Conservation (phyloP, 2,329 filamentous ascomycete genomes). For the Phyllosticta citrichinensis region DNA sequence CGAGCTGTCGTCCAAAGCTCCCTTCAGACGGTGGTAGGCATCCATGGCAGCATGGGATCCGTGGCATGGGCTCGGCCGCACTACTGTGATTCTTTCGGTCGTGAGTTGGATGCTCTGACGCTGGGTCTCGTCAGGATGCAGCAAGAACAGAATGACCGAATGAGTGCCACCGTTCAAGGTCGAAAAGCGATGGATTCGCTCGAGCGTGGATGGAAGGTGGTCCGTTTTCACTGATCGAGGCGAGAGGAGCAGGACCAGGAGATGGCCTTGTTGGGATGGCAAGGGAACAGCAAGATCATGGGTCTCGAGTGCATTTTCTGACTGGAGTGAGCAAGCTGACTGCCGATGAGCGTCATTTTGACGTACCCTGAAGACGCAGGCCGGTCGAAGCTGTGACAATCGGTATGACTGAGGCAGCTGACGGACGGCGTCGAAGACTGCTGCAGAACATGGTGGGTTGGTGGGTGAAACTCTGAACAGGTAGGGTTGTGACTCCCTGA, state of each 20-base stretch:
- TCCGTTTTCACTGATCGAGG: background rate
- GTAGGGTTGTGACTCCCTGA: background rate
- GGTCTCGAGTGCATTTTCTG: conserved; percentile 4
- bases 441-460: conserved; percentile 28
- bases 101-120: background rate
- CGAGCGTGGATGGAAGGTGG: background rate
- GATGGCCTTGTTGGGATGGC: background rate
- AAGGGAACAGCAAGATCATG: conserved; percentile 10
- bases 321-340: background rate
- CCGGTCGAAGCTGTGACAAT: conserved; percentile 18
- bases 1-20: background rate
- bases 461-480: no score
- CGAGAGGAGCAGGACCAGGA: conserved; percentile 8
- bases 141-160: conserved; percentile 1
- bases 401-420: conserved; percentile 29
- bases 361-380: conserved; percentile 23
- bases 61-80: background rate
- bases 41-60: background rate
- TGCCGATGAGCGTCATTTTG: background rate
- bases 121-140: background rate
- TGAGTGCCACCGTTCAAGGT: conserved; percentile 1
- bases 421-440: conserved; percentile 28
- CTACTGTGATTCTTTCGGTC: background rate
- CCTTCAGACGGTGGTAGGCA: conserved; percentile 1
- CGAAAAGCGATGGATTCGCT: conserved; percentile 6